Percentiles rank a stretch among this genome's conserved stretches.
Conservation (phyloP, 2,329 filamentous ascomycete genomes). For the Paradendryphiella salina region DNA sequence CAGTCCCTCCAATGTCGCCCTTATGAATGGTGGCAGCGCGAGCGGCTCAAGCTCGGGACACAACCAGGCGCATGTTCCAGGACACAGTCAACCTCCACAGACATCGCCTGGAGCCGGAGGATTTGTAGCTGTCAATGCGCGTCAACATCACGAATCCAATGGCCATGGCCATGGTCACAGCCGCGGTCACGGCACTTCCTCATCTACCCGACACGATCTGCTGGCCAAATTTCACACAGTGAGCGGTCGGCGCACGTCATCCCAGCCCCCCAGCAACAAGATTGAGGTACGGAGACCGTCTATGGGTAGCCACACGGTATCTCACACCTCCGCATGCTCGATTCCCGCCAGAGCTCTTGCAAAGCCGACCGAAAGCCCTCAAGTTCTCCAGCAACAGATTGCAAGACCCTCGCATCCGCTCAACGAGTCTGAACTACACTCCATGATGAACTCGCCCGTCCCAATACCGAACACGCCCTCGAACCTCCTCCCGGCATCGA, state of each 20-base stretch:
- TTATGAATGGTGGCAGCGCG: conserved; percentile 47
- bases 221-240: conserved; percentile 66
- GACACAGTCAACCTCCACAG: conserved; percentile 21
- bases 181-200: conserved; percentile 55
- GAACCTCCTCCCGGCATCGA: conserved; percentile 54
- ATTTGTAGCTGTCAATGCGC: conserved; percentile 63
- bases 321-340: conserved; percentile 35
- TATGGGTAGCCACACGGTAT: conserved; percentile 26
- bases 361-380: conserved; percentile 28
- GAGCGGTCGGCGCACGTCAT: conserved; percentile 53
- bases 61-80: conserved; percentile 3
- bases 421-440: conserved; percentile 47
- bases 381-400: conserved; percentile 21
- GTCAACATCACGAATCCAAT: conserved; percentile 47
- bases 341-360: conserved; percentile 34
- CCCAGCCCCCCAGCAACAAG: conserved; percentile 31
- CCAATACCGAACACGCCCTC: conserved; percentile 60
- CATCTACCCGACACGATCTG: conserved; percentile 61
- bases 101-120: conserved; percentile 51
- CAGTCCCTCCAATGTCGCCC: conserved; percentile 49
- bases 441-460: conserved; percentile 52
- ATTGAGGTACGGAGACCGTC: conserved; percentile 38
- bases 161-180: conserved; percentile 14
- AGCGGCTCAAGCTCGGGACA: conserved; percentile 17
- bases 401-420: conserved; percentile 30